phyloP scores from a whole-genome alignment of 2,329 filamentous ascomycete species.

The Acephala macrosclerotiorum region DNA sequence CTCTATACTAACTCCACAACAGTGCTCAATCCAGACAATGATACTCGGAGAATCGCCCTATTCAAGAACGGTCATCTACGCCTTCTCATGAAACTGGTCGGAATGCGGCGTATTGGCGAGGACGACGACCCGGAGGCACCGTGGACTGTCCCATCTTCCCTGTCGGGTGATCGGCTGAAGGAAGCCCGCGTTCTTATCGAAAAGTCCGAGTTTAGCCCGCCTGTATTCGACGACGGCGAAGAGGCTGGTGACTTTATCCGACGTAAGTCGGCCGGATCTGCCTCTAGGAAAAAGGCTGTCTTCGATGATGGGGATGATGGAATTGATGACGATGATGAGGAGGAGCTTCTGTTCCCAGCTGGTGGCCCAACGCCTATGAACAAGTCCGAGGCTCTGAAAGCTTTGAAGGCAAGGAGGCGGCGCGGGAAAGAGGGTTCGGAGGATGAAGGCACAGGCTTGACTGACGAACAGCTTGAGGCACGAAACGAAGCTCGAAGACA shows the following conservation, averaged over 20 bases:
- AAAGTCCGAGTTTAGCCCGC: constrained; percentile 79
- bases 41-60: constrained; percentile 74
- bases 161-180: constrained; percentile 71
- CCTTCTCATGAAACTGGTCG: constrained; percentile 80
- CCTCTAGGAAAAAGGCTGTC: constrained; percentile 60
- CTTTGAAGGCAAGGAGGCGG: constrained; percentile 64
- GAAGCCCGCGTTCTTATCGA: constrained; percentile 77
- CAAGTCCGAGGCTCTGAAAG: constrained; percentile 59
- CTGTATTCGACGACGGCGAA: constrained; percentile 75
- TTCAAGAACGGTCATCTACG: constrained; percentile 91
- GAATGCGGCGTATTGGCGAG: constrained; percentile 65
- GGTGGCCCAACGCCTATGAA: constrained; percentile 69
- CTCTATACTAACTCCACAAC: constrained; percentile 34
- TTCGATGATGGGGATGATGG: constrained; percentile 77
- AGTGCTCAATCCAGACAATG: constrained; percentile 60
- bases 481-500: constrained; percentile 66
- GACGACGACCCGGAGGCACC: constrained; percentile 75
- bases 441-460: constrained; percentile 53
- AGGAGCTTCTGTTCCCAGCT: constrained; percentile 71
- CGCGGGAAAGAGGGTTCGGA: constrained; percentile 44
- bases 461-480: constrained; percentile 69
- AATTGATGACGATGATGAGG: constrained; percentile 56
- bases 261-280: constrained; percentile 62
- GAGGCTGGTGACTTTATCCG: constrained; percentile 79
- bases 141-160: constrained; percentile 77